Conservation (phyloP, 2,329 filamentous ascomycete genomes). For the Claviceps maximensis region DNA sequence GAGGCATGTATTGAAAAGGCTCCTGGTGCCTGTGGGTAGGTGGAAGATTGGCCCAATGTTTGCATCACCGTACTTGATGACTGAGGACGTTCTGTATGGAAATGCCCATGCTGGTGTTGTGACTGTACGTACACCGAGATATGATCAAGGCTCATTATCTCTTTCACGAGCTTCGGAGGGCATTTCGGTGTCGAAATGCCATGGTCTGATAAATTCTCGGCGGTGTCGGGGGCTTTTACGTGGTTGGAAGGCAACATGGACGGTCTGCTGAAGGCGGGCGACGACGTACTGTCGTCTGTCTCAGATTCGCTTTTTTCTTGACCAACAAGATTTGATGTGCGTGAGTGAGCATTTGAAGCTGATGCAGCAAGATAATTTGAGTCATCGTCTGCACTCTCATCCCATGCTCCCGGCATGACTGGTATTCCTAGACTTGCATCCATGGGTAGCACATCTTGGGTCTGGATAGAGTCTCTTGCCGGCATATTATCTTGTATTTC, state of each 20-base stretch:
- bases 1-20: constrained; percentile 38
- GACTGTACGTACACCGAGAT: constrained; percentile 44
- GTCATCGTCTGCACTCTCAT: constrained; percentile 12
- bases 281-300: constrained; percentile 15
- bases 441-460: neutral
- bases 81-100: constrained; percentile 18
- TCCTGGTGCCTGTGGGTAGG: constrained; percentile 43
- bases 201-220: constrained; percentile 7
- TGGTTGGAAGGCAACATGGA: constrained; percentile 6
- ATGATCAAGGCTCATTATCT: constrained; percentile 35
- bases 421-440: neutral
- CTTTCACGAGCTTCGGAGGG: constrained; percentile 41
- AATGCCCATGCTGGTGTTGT: constrained; percentile 30
- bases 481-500: too few relatives aligned
- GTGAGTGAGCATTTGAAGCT: neutral
- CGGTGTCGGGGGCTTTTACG: neutral
- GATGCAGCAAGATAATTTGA: neutral
- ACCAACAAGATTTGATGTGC: neutral
- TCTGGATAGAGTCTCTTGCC: neutral
- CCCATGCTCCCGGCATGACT: constrained; percentile 41
- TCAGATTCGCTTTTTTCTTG: constrained; percentile 1
- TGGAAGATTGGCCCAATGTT: constrained; percentile 22
- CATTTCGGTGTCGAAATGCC: constrained; percentile 34
- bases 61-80: constrained; percentile 16
- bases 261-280: constrained; percentile 16